Evolutionary conservation across 140 eudicot species (phyloP), one percentile per base, ranked within the genome.

Genomic region (Stevia rebaudiana): DNA sequence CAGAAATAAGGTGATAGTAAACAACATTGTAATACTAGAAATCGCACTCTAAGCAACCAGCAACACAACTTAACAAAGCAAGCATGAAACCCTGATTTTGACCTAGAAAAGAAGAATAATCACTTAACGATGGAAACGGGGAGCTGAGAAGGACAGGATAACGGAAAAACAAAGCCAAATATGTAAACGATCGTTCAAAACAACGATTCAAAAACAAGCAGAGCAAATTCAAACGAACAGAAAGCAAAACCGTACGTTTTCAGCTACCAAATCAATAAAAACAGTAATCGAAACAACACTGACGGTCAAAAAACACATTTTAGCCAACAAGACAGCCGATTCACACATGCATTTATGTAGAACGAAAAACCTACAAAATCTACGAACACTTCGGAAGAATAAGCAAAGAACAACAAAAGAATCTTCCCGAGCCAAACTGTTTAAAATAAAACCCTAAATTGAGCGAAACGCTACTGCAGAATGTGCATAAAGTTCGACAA

Each of bases 341-440:
- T 53, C 19, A n/a, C 10, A 73, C 78, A 65, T 73, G 78, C 78
- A 73, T 65, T 73, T 23, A 23, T 54, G 49, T 42, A 8, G 16
- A 11, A 3, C 44, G 6, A 70, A 35, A 18, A 44, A 46, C 23
- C 11, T 33, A 35, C 37, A n/a, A 19, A 31, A 13, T 31, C 24
- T 31, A 44, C 25, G 41, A 43, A 25, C 33, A 18, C 2, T 25
- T 10, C 6, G 33, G 11, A 43, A 35, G 13, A 55, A 33, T 1
- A 35, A 31, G 46, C 19, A 25, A 46, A 54, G 15, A 0, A 44
- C 15, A 65, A 44, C 40, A 46, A 7, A 21, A 30, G 30, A 6
- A 10, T 16, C 21, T 50, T 61, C 25, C 33, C 21, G 23, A 60
- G 28, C 22, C 47, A 7, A 12, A 2, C 9, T 25, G 17, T 25